A percentile compares a stretch with the other conserved stretches of the same genome.
Evolutionary conservation across 345 rosid genomes (phyloP).

Genomic region (Camelina laxa): DNA sequence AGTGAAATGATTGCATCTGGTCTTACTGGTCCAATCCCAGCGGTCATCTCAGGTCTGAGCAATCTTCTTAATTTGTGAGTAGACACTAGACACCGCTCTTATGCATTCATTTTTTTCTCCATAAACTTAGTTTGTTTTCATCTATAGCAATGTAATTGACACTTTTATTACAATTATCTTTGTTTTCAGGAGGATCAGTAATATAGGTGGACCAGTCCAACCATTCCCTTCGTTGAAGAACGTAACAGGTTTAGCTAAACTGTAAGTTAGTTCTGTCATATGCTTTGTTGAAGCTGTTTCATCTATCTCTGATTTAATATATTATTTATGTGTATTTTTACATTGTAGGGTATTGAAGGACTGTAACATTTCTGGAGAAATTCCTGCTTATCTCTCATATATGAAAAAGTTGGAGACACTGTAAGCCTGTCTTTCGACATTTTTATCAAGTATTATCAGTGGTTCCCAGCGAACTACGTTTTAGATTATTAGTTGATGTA

Average conservation of each 20-base stretch:
- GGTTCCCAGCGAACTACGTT: constrained; percentile 1
- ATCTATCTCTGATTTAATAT: neutral
- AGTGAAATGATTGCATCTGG: constrained; percentile 72
- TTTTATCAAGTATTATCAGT: constrained; percentile 20
- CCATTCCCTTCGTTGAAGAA: constrained; percentile 51
- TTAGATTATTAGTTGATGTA: constrained; percentile 3
- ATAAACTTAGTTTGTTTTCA: constrained; percentile 15
- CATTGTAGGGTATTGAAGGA: constrained; percentile 52
- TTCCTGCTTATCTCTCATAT: constrained; percentile 49
- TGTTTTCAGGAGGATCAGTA: constrained; percentile 61
- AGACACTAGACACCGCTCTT: constrained; percentile 36
- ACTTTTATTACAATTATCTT: constrained; percentile 9
- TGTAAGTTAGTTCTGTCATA: constrained; percentile 50
- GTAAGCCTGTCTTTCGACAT: constrained; percentile 41
- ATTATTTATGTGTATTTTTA: constrained; percentile 4
- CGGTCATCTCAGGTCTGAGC: constrained; percentile 47
- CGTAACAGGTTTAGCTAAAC: constrained; percentile 35
- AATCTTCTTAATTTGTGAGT: constrained; percentile 55
- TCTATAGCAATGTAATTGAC: constrained; percentile 5
- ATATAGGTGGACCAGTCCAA: constrained; percentile 56
- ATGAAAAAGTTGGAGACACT: constrained; percentile 43
- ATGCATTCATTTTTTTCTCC: neutral
- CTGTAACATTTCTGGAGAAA: constrained; percentile 51
- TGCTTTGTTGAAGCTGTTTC: constrained; percentile 25
- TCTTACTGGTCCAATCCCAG: constrained; percentile 61